Percentiles rank a stretch among this genome's conserved stretches.
Evolutionary conservation across 75 land plant genomes (phyloP).

Genomic region (Gnetum montanum): DNA sequence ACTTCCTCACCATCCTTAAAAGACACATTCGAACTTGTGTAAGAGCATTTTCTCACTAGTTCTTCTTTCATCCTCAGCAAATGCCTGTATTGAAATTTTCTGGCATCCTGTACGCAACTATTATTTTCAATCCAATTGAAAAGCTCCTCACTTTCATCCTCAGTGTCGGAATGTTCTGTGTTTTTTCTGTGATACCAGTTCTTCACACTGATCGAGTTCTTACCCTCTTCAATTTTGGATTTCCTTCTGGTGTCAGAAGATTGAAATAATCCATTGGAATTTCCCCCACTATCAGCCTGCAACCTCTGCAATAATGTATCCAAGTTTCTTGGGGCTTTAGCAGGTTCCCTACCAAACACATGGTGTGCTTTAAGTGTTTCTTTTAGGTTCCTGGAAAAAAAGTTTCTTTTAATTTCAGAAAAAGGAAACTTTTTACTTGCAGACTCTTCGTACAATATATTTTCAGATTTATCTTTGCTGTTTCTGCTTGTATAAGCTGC

Average conservation of each 20-base stretch:
- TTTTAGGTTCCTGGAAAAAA: not conserved
- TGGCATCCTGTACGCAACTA: not conserved
- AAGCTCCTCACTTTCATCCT: conserved; percentile 2
- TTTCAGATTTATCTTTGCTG: conserved; percentile 16
- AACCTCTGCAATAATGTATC: conserved; percentile 4
- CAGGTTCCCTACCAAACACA: conserved; percentile 1
- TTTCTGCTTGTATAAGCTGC: not conserved
- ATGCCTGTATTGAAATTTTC: not conserved
- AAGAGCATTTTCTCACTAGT: not conserved
- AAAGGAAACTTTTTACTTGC: conserved; percentile 1
- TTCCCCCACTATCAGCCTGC: conserved; percentile 1
- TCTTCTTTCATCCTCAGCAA: not conserved
- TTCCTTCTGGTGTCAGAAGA: conserved; percentile 1
- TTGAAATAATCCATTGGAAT: not conserved
- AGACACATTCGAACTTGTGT: not conserved
- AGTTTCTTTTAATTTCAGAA: conserved; percentile 4
- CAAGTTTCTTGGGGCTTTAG: conserved; percentile 1
- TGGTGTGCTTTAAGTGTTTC: conserved; percentile 1
- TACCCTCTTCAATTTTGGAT: conserved; percentile 1
- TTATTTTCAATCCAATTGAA: not conserved
- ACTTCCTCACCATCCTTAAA: conserved; percentile 6
- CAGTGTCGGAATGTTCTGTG: conserved; percentile 2
- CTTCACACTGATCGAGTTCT: not conserved
- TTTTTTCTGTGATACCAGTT: conserved; percentile 2
- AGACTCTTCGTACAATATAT: conserved; percentile 13